These are phyloP conservation scores for Eleusine coracana DNA, from an alignment of 176 grass and related monocot genomes.

Conservation along the genomic window DNA sequence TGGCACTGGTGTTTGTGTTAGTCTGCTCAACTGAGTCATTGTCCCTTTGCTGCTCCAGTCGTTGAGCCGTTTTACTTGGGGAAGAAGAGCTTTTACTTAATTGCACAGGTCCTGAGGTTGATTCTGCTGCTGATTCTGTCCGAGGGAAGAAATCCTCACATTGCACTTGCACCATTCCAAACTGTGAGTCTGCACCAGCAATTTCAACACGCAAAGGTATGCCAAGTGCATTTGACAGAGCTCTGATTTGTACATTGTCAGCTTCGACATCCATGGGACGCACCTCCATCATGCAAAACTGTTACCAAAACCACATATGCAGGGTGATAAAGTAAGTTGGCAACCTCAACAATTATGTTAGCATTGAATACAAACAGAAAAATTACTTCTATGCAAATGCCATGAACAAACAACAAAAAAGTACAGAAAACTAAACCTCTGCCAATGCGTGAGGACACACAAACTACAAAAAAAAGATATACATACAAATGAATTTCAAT, in stretches of 20 bases:
- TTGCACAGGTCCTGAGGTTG: neutral
- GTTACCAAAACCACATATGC: conserved; percentile 29
- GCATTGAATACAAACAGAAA: neutral
- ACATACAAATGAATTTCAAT: neutral
- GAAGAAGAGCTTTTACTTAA: neutral
- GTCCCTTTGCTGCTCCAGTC: neutral
- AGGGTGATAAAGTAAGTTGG: neutral
- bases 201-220: conserved; percentile 20
- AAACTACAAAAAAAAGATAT: neutral
- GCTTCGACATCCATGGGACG: neutral
- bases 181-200: neutral
- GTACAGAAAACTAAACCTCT: neutral
- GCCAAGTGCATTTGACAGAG: conserved; percentile 36
- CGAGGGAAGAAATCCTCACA: conserved; percentile 20
- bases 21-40: neutral
- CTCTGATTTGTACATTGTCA: neutral
- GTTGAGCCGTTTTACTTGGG: neutral
- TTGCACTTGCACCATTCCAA: neutral
- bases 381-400: neutral
- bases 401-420: neutral
- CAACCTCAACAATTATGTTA: neutral
- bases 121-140: neutral
- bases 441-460: too few species aligned
- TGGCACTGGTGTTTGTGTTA: neutral
- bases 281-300: conserved; percentile 8